Percentiles rank a stretch among this genome's conserved stretches.
Evolutionary conservation across 179 eudicot genomes (phyloP).

Genomic region (Drosera spatulata): DNA sequence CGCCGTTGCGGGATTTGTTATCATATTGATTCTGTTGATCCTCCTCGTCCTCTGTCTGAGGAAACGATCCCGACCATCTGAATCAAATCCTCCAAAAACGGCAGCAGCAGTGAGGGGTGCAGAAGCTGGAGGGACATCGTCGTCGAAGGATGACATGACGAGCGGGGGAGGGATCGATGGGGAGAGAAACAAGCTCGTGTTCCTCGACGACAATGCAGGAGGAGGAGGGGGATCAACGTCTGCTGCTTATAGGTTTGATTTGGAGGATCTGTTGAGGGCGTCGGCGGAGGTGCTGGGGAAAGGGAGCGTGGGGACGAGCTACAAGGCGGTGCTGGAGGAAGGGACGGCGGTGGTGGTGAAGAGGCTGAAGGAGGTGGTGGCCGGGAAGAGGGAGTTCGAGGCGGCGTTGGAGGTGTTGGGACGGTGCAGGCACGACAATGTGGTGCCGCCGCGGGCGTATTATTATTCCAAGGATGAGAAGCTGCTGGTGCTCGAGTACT

Average conservation of each 20-base stretch:
- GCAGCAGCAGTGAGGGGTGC: conserved; percentile 2
- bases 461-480: conserved; percentile 86
- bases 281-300: conserved; percentile 28
- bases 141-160: conserved; percentile 59
- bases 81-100: conserved; percentile 1
- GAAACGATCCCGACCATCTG: conserved; percentile 6
- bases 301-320: conserved; percentile 63
- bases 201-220: conserved; percentile 36
- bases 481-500: conserved; percentile 58
- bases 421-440: conserved; percentile 54
- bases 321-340: conserved; percentile 90
- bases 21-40: conserved; percentile 21
- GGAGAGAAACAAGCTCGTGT: conserved; percentile 66
- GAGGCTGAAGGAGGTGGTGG: conserved; percentile 65
- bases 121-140: conserved; percentile 56
- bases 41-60: conserved; percentile 20
- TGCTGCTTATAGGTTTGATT: conserved; percentile 41
- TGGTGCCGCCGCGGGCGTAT: conserved; percentile 59
- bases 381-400: conserved; percentile 54
- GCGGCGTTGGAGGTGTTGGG: conserved; percentile 53
- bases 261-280: conserved; percentile 69
- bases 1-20: conserved; percentile 27
- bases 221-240: too few relatives aligned
- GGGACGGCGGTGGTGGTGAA: conserved; percentile 91
- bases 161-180: conserved; percentile 44